A percentile compares a stretch with the other conserved stretches of the same genome.
phyloP scores from a whole-genome alignment of 805 yeast genomes.

The Wickerhamomyces rabaulensis region DNA sequence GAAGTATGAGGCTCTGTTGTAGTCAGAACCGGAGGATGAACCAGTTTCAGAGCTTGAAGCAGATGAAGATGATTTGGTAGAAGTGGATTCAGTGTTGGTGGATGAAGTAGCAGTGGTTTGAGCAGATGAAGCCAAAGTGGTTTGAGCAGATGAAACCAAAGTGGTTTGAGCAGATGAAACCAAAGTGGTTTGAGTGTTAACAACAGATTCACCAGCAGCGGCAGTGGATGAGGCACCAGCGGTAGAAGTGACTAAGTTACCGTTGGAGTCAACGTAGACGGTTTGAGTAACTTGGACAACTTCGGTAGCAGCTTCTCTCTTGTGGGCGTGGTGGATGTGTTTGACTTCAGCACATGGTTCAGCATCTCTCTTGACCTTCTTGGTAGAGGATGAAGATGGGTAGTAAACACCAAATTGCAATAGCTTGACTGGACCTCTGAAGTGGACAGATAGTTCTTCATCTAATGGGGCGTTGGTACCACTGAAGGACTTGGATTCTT shows the following conservation, averaged over 20 bases:
- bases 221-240: conserved; percentile 18
- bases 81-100: conserved; percentile 18
- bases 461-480: conserved; percentile 77
- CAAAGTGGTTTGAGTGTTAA: conserved; percentile 25
- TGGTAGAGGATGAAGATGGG: conserved; percentile 40
- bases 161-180: conserved; percentile 19
- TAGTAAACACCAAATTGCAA: conserved; percentile 87
- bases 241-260: conserved; percentile 28
- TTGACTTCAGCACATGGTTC: conserved; percentile 25
- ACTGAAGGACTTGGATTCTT: conserved; percentile 48
- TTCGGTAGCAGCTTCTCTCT: conserved; percentile 57
- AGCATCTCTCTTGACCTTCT: conserved; percentile 39
- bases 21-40: conserved; percentile 40
- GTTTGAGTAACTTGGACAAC: conserved; percentile 74
- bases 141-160: conserved; percentile 3
- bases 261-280: conserved; percentile 60
- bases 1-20: conserved; percentile 77
- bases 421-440: conserved; percentile 83
- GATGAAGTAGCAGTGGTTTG: conserved; percentile 9
- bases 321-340: conserved; percentile 45
- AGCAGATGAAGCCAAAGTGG: conserved; percentile 15
- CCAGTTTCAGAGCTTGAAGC: conserved; percentile 29
- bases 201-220: conserved; percentile 21
- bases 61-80: conserved; percentile 27
- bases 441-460: conserved; percentile 83